A percentile compares a stretch with the other conserved stretches of the same genome.
These are phyloP conservation scores for Tulasnella sp. DNA, from an alignment of 768 basidiomycete genomes.

Conservation along the genomic window DNA sequence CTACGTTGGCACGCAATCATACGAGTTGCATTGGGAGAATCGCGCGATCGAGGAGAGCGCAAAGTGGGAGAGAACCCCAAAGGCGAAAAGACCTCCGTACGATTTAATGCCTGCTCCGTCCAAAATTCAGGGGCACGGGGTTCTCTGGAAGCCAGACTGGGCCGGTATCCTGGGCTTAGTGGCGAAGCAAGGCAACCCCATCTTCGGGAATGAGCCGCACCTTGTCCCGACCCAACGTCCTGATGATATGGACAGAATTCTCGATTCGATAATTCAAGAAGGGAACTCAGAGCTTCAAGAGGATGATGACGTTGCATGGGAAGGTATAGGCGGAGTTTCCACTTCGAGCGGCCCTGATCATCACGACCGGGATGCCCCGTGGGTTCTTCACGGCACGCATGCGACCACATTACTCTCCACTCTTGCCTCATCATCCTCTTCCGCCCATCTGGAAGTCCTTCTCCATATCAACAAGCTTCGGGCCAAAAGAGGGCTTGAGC, in stretches of 20 bases:
- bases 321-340: constrained; percentile 1
- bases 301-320: constrained; percentile 6
- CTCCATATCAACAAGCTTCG: constrained; percentile 65
- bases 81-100: constrained; percentile 82
- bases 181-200: constrained; percentile 21
- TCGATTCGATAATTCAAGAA: constrained; percentile 33
- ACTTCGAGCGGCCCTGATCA: constrained; percentile 19
- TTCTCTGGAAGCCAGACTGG: constrained; percentile 83
- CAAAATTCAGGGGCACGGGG: constrained; percentile 59
- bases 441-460: constrained; percentile 46
- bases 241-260: constrained; percentile 34
- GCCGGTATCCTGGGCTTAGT: constrained; percentile 61
- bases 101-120: constrained; percentile 37
- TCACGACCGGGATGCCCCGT: constrained; percentile 48
- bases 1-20: constrained; percentile 63
- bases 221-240: constrained; percentile 58
- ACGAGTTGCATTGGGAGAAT: constrained; percentile 53
- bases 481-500: constrained; percentile 53
- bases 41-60: constrained; percentile 59
- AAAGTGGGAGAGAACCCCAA: constrained; percentile 79
- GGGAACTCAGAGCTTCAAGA: constrained; percentile 15
- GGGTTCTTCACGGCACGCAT: constrained; percentile 70
- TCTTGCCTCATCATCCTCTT: constrained; percentile 42
- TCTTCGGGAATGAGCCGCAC: constrained; percentile 37
- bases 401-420: constrained; percentile 53